Conservation (phyloP, 192 early-diverging fungal species). For the Coemansia sp. region DNA sequence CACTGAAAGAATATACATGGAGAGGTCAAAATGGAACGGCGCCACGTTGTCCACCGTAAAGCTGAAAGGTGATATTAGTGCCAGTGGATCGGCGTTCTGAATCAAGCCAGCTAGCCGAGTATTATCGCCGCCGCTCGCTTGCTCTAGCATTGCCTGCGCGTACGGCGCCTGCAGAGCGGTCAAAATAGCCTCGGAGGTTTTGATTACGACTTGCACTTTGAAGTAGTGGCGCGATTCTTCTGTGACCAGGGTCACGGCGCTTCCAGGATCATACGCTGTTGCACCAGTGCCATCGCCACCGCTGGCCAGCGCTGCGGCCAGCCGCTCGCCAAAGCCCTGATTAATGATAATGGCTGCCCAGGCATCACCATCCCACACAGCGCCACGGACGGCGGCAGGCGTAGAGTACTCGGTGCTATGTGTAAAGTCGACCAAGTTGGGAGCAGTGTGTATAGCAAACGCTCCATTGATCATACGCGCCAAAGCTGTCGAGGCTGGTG, state of each 20-base stretch:
- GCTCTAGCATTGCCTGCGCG: conserved; percentile 28
- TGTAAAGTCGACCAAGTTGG: conserved; percentile 20
- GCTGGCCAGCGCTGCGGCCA: conserved; percentile 20
- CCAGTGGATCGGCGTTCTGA: conserved; percentile 29
- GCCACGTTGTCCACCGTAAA: conserved; percentile 47
- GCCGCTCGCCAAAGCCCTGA: conserved; percentile 43
- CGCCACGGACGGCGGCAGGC: conserved; percentile 17
- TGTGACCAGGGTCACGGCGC: conserved; percentile 31
- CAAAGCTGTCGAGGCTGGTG: conserved; percentile 11
- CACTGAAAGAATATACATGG: conserved; percentile 49
- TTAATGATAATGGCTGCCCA: conserved; percentile 46
- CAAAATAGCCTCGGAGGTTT: conserved; percentile 15
- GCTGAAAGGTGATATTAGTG: conserved; percentile 43
- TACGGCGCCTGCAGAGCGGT: conserved; percentile 29
- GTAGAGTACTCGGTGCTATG: conserved; percentile 7
- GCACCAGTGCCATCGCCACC: conserved; percentile 10
- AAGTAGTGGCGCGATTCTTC: conserved; percentile 55
- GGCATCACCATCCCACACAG: conserved; percentile 44
- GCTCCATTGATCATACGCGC: conserved; percentile 26
- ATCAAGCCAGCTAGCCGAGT: conserved; percentile 10
- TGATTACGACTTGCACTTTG: conserved; percentile 22
- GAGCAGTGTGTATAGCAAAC: conserved; percentile 18
- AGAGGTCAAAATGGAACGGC: conserved; percentile 51
- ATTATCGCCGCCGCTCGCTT: conserved; percentile 5
- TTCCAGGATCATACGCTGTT: conserved; percentile 25